These are phyloP conservation scores for Syncephalis fuscata DNA, from an alignment of 371 early-diverging fungal genomes.

Conservation along the genomic window DNA sequence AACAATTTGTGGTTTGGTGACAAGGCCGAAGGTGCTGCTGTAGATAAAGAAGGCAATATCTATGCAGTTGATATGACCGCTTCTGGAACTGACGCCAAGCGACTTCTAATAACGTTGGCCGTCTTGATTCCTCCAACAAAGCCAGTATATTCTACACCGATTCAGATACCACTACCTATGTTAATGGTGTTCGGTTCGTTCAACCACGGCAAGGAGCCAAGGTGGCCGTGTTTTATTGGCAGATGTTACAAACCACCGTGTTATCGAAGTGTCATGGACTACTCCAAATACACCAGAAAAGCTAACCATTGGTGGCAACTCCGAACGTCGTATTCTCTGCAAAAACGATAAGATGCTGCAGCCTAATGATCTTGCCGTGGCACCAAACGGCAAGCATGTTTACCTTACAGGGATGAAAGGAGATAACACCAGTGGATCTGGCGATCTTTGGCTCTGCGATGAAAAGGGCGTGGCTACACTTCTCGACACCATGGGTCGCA, in stretches of 20 bases:
- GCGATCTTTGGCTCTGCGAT: neutral
- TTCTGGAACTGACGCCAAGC: too few relatives aligned
- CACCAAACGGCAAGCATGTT: too few relatives aligned
- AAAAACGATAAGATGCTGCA: slow-evolving; percentile 15
- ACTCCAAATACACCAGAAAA: too few relatives aligned
- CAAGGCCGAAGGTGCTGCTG: slow-evolving; percentile 3
- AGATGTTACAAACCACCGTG: neutral
- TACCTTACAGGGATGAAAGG: too few relatives aligned
- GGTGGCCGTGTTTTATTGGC: neutral
- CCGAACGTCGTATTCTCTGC: slow-evolving; percentile 13
- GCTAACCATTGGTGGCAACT: too few relatives aligned
- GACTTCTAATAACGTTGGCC: too few relatives aligned
- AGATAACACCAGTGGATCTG: neutral
- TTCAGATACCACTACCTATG: too few relatives aligned
- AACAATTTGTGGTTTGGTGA: slow-evolving; percentile 1
- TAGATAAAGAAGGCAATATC: slow-evolving; percentile 1
- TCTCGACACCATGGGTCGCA: slow-evolving; percentile 18
- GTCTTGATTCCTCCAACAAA: too few relatives aligned
- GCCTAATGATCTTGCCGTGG: slow-evolving; percentile 23
- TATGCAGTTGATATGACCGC: slow-evolving; percentile 1
- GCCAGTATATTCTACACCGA: too few relatives aligned
- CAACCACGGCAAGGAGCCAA: too few relatives aligned
- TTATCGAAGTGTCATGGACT: neutral
- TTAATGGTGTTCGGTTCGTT: too few relatives aligned
- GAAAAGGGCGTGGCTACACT: slow-evolving; percentile 9